These are phyloP conservation scores for Candida awuae DNA, from an alignment of 805 yeast genomes.

Conservation along the genomic window DNA sequence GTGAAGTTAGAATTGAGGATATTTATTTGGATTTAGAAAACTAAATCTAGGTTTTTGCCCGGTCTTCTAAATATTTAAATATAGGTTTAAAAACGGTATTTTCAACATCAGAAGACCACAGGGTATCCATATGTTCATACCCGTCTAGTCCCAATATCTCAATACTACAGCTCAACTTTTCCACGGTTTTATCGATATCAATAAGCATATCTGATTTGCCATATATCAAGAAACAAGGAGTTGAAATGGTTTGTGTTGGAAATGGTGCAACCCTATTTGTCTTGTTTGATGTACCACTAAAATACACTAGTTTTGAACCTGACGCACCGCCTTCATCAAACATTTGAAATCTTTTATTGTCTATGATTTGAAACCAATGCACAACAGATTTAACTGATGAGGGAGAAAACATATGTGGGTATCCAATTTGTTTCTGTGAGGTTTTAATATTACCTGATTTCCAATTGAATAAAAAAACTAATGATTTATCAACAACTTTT, in stretches of 20 bases:
- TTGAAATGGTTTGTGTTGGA: conserved; percentile 60
- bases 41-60: too few species aligned
- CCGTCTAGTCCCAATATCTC: conserved; percentile 41
- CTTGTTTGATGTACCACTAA: conserved; percentile 22
- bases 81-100: conserved; percentile 30
- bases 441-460: conserved; percentile 34
- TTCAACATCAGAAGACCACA: conserved; percentile 75
- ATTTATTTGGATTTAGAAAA: too few species aligned
- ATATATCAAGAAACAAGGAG: conserved; percentile 72
- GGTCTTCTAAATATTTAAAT: background rate
- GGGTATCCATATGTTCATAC: conserved; percentile 86
- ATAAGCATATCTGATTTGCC: conserved; percentile 79
- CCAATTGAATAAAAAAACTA: conserved; percentile 44
- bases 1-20: too few species aligned
- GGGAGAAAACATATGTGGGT: conserved; percentile 46
- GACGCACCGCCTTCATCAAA: conserved; percentile 36
- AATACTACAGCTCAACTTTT: conserved; percentile 48
- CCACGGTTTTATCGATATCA: conserved; percentile 69
- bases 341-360: conserved; percentile 43
- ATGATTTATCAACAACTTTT: conserved; percentile 37
- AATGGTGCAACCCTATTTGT: conserved; percentile 44
- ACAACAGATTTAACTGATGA: conserved; percentile 49
- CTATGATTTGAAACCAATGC: conserved; percentile 42
- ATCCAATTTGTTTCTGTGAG: conserved; percentile 39
- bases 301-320: conserved; percentile 25